phyloP scores from a whole-genome alignment of 805 yeast species.

The Naumovozyma baii region DNA sequence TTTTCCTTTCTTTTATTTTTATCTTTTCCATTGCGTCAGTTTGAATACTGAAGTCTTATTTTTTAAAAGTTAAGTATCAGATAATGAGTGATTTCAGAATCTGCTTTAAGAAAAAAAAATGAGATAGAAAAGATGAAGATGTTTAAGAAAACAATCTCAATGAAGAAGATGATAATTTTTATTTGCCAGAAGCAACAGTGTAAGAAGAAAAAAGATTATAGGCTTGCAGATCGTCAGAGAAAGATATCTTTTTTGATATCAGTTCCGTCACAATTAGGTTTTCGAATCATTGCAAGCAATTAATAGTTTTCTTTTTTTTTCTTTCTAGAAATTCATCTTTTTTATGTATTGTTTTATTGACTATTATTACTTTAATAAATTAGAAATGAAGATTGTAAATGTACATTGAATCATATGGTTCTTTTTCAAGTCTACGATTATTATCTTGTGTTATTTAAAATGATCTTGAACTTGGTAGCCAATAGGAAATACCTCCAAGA shows the following conservation, averaged over 20 bases:
- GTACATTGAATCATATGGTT: too few relatives aligned
- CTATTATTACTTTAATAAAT: too few relatives aligned
- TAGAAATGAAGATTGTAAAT: not conserved
- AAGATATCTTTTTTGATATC: too few relatives aligned
- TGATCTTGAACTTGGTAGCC: not conserved
- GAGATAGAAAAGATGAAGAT: not conserved
- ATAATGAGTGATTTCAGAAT: not conserved
- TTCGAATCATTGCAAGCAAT: not conserved
- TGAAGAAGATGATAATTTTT: not conserved
- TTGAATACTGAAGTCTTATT: not conserved
- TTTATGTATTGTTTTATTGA: not conserved
- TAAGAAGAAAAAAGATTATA: not conserved
- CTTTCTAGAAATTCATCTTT: not conserved
- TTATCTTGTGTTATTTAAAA: not conserved
- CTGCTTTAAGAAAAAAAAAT: not conserved
- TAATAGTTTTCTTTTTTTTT: not conserved
- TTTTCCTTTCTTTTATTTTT: not conserved
- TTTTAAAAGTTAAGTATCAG: not conserved
- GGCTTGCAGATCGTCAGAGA: too few relatives aligned
- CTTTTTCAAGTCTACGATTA: too few relatives aligned
- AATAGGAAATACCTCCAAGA: not conserved
- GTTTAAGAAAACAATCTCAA: not conserved
- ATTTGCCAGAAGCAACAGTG: not conserved
- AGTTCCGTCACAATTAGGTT: not conserved
- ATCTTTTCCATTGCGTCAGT: not conserved